phyloP scores from a whole-genome alignment of 352 stramenopile genomes.

The Phytophthora fragariae region DNA sequence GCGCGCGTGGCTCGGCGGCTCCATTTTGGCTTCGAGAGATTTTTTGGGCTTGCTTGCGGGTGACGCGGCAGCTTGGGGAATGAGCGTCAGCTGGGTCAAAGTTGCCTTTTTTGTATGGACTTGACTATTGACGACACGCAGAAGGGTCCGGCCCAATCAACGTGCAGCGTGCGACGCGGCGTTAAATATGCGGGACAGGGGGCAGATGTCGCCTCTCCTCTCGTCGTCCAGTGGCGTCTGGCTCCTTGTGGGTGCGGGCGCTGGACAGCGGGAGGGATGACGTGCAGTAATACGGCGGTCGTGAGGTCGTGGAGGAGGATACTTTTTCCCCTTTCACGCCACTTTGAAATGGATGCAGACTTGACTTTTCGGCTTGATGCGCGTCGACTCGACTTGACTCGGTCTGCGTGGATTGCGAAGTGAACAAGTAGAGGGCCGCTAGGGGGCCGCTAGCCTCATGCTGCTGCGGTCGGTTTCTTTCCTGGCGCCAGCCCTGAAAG shows the following conservation, averaged over 20 bases:
- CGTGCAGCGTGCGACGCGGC: constrained; percentile 41
- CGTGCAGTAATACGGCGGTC: constrained; percentile 18
- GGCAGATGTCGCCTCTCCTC: constrained; percentile 31
- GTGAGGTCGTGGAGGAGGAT: constrained; percentile 33
- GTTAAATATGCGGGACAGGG: constrained; percentile 38
- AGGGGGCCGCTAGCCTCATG: neutral
- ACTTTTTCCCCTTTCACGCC: constrained; percentile 36
- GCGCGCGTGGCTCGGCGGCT: constrained; percentile 33
- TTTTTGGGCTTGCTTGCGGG: constrained; percentile 13
- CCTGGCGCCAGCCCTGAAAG: constrained; percentile 45
- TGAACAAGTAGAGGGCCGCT: constrained; percentile 42
- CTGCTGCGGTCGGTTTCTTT: constrained; percentile 28
- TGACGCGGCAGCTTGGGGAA: constrained; percentile 36
- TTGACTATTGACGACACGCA: constrained; percentile 40
- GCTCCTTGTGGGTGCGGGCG: neutral
- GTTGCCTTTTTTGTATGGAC: constrained; percentile 32
- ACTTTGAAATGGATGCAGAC: constrained; percentile 25
- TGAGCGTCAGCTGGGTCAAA: constrained; percentile 17
- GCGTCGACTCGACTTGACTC: constrained; percentile 35
- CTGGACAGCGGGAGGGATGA: constrained; percentile 33
- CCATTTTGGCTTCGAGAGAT: constrained; percentile 15
- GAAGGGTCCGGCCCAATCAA: constrained; percentile 34
- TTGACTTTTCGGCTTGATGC: constrained; percentile 87
- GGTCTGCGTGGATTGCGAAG: constrained; percentile 36
- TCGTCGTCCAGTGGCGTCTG: constrained; percentile 24